Percentiles rank a stretch among this genome's conserved stretches.
Conservation (phyloP, 495 filamentous ascomycete species). For the Haplographium delicatum region DNA sequence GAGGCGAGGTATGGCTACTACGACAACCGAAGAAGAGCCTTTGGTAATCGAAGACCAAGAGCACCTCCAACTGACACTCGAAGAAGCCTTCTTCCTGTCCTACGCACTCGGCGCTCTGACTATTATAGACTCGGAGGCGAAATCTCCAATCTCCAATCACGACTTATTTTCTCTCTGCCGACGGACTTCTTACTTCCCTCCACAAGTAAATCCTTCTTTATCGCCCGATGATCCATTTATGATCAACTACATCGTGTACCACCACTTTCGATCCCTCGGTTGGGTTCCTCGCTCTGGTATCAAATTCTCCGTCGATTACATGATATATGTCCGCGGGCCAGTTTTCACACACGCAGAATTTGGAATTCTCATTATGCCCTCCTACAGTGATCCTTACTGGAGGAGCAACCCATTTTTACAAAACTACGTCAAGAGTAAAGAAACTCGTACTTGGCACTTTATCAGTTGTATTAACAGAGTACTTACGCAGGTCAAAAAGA, state of each 20-base stretch:
- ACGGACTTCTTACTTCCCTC: conserved; percentile 62
- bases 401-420: conserved; percentile 24
- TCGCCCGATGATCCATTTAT: conserved; percentile 78
- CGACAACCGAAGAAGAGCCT: conserved; percentile 14
- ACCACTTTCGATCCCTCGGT: conserved; percentile 93
- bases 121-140: conserved; percentile 53
- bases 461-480: conserved; percentile 87
- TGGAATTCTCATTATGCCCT: conserved; percentile 74
- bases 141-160: conserved; percentile 40
- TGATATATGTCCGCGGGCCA: conserved; percentile 92
- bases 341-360: conserved; percentile 94
- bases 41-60: conserved; percentile 64
- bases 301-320: conserved; percentile 91
- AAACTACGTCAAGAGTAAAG: conserved; percentile 39
- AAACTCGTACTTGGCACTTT: conserved; percentile 74
- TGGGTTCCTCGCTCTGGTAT: conserved; percentile 94
- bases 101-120: conserved; percentile 77
- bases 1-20: not conserved
- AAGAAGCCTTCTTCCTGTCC: conserved; percentile 88
- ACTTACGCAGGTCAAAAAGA: conserved; percentile 85
- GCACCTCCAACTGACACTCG: conserved; percentile 81
- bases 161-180: conserved; percentile 62
- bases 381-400: conserved; percentile 77
- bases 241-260: conserved; percentile 80
- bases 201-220: conserved; percentile 27